Percentiles rank a stretch among this genome's conserved stretches.
Conservation (phyloP, 345 rosid genomes). For the Linum usitatissimum region DNA sequence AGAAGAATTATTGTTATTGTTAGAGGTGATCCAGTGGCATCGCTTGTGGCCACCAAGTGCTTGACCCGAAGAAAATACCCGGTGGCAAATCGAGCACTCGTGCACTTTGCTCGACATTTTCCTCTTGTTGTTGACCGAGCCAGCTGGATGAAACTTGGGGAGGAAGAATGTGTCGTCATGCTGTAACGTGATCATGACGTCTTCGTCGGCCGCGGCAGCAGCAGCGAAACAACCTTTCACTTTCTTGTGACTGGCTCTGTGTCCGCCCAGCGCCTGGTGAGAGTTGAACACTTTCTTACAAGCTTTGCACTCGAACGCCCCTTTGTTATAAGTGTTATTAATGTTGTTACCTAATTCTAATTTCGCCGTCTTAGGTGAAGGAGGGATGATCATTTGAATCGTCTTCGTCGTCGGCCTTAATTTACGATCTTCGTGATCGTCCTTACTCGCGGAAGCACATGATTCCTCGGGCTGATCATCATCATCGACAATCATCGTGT, state of each 20-base stretch:
- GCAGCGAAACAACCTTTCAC: slow-evolving; percentile 98
- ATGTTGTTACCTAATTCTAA: neutral
- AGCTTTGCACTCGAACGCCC: slow-evolving; percentile 83
- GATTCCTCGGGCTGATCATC: slow-evolving; percentile 52
- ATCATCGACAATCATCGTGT: slow-evolving; percentile 27
- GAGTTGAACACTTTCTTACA: slow-evolving; percentile 97
- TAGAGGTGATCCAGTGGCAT: slow-evolving; percentile 93
- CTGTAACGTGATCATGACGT: slow-evolving; percentile 19
- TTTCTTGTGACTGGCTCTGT: slow-evolving; percentile 98
- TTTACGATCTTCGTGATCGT: slow-evolving; percentile 22
- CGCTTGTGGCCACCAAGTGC: slow-evolving; percentile 96
- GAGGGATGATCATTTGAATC: slow-evolving; percentile 25
- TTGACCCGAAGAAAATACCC: slow-evolving; percentile 88
- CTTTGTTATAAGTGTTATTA: slow-evolving; percentile 27
- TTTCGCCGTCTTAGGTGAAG: slow-evolving; percentile 15
- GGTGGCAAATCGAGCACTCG: slow-evolving; percentile 87
- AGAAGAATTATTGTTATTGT: slow-evolving; percentile 11
- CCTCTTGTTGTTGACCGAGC: slow-evolving; percentile 20
- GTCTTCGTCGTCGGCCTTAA: slow-evolving; percentile 11
- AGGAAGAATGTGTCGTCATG: slow-evolving; percentile 35
- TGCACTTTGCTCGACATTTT: slow-evolving; percentile 55
- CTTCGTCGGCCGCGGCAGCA: slow-evolving; percentile 42
- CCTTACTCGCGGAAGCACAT: slow-evolving; percentile 57
- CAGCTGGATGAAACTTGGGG: slow-evolving; percentile 24
- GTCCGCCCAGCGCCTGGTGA: slow-evolving; percentile 98